phyloP scores from a whole-genome alignment of 2,329 filamentous ascomycete species.

The Macroventuria anomochaeta region DNA sequence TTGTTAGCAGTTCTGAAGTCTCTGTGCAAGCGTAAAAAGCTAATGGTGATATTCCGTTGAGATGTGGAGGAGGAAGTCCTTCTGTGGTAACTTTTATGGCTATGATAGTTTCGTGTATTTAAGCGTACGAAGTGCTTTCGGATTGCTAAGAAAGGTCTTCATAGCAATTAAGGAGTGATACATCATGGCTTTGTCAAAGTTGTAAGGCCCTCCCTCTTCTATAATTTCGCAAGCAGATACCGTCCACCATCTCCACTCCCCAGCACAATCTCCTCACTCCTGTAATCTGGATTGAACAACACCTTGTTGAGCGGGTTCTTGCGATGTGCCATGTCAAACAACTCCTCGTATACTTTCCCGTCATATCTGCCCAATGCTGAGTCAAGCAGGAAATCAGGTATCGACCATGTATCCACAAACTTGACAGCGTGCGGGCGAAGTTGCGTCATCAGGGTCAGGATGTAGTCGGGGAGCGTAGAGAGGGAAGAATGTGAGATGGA shows the following conservation, averaged over 20 bases:
- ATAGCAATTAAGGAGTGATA: too few species aligned
- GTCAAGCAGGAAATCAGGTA: constrained; percentile 61
- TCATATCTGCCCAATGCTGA: constrained; percentile 60
- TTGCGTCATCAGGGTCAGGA: constrained; percentile 56
- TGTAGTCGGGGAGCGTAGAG: constrained; percentile 48
- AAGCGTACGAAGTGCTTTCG: too few species aligned
- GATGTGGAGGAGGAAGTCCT: too few species aligned
- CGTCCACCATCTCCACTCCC: constrained; percentile 51
- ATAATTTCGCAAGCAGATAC: constrained; percentile 37
- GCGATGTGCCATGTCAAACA: constrained; percentile 59
- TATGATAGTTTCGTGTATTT: too few species aligned
- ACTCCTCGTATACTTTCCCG: constrained; percentile 61
- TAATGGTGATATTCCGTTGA: too few species aligned
- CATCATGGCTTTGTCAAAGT: too few species aligned
- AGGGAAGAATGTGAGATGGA: constrained; percentile 53
- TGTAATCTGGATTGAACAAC: constrained; percentile 59
- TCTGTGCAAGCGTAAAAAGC: too few species aligned
- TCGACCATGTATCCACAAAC: constrained; percentile 60
- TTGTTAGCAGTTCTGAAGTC: too few species aligned
- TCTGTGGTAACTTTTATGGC: too few species aligned
- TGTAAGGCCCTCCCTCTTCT: not conserved
- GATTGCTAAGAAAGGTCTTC: too few species aligned
- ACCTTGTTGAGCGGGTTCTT: constrained; percentile 59
- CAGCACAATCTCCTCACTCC: constrained; percentile 58
- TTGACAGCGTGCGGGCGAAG: constrained; percentile 60